Base-by-base conservation (phyloP, 2,329 filamentous ascomycete genomes). In the Hypocreales sp. region DNA sequence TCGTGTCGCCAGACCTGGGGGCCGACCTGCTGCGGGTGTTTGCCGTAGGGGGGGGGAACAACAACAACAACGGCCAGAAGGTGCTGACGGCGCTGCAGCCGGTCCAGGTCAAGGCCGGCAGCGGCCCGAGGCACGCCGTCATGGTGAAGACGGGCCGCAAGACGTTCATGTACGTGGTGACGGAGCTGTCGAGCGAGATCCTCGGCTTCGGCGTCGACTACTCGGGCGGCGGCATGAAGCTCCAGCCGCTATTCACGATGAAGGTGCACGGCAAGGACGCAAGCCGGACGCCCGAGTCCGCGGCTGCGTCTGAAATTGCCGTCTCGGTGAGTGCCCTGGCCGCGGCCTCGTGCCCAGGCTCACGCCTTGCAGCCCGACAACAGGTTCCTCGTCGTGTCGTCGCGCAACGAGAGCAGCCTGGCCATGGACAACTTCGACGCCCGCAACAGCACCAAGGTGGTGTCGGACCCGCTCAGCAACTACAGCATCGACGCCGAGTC, bases 1-100 rank as follows among this genome's bases (percentile, higher is more conserved):
- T 79, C 16, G 41, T 79, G 7, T 61, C 72, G 7, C 73, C 75
- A 2, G 77, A 81, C 38, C 58, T 84, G 5, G 71, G 76, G 22
- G 60, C 65, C 31, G 77, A 81, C 39, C 40, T 69, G 6, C 47
- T 80, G 25, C 70, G 67, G 35, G 50, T 55, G 31, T 80, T 67
- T 45, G 42, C 51, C 29, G n/a, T n/a, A n/a, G n/a, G n/a, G n/a
- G n/a, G n/a, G n/a, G n/a, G n/a, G n/a, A n/a, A n/a, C n/a, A n/a
- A n/a, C n/a, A n/a, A n/a, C n/a, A 58, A 76, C 40, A 30, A 30
- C 26, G 26, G 26, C 7, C 50, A 68, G 36, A 58, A 59, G 24
- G 42, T 61, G 18, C 51, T 67, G 7, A 41, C 41, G 12, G 40
- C 50, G 14, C 37, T 51, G 13, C 36, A 44, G 6, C 55, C 64